Base-by-base conservation (phyloP, 1,284 basidiomycete species). In the Heterobasidion parviporum region DNA sequence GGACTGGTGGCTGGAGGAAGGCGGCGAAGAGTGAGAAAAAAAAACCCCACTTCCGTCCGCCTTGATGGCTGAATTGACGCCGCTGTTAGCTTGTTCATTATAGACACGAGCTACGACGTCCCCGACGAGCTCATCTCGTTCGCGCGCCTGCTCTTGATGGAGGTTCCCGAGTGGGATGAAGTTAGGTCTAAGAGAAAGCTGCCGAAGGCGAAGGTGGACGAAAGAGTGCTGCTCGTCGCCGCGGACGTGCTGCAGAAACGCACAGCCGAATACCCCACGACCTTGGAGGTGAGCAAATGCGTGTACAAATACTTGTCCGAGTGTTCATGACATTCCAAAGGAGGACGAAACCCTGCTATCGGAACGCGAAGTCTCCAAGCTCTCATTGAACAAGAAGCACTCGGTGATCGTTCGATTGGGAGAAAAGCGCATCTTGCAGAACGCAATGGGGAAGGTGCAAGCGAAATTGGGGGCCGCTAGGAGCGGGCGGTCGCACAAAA, bases 1-100 rank as follows among this genome's bases (percentile, higher is more conserved):
- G 8, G 91, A 96, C 60, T 94, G 89, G 83, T 94, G 93, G 89
- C 73, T 96, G 8, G 92, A 95, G 61, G 82, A 88, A 67, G 91
- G 89, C 2, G 85, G 89, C 16, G 94, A 96, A 60, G 94, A 98
- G 94, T 95, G 65, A 66, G 89, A 15, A 32, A 41, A n/a, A n/a
- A n/a, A n/a, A n/a, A n/a, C n/a, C n/a, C 26, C 8, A 26, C 54
- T 35, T 52, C 41, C 49, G 32, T 49, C 43, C 8, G 12, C 14
- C 16, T 50, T 51, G n/a, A 26, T 26, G 26, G 5, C 51, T 45
- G 10, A 47, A 55, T 34, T 52, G 34, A 55, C 9, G 41, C 12
- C 46, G 20, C 20, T 58, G 61, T 54, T 60, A 88, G 87, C 57
- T 80, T 85, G 8, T 85, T 89, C 60, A 70, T 85, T 1, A 63